A percentile compares a stretch with the other conserved stretches of the same genome.
Conservation (phyloP, 2,329 filamentous ascomycete species). For the Penicillium glabrum region DNA sequence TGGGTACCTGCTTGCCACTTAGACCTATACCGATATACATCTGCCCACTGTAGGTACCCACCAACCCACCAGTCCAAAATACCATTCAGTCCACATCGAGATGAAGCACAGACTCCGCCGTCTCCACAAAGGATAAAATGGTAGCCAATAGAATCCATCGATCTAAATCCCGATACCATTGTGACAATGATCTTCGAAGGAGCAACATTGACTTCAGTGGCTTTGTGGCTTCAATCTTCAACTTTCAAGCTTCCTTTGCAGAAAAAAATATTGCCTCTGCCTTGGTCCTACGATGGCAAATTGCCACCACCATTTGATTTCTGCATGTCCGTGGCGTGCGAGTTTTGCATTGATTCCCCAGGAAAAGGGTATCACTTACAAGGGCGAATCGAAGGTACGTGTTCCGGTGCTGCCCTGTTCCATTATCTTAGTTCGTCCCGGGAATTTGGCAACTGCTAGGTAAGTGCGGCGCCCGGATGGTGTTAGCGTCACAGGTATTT, state of each 20-base stretch:
- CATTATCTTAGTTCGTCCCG: neutral
- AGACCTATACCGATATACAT: neutral
- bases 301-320: neutral
- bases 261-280: neutral
- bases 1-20: neutral
- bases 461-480: neutral
- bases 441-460: neutral
- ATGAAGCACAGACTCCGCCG: neutral
- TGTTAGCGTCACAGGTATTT: neutral
- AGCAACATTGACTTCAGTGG: neutral
- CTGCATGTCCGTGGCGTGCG: neutral
- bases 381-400: too few relatives aligned
- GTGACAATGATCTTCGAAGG: neutral
- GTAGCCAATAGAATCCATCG: neutral
- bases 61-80: neutral
- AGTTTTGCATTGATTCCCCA: neutral
- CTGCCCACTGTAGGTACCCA: neutral
- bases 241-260: neutral
- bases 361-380: neutral
- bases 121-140: neutral
- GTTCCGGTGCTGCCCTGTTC: too few relatives aligned
- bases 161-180: neutral
- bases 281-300: neutral
- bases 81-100: neutral
- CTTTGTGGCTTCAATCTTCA: neutral